These are phyloP conservation scores for Cyberlindnera bimundalis DNA, from an alignment of 805 yeast species.

Conservation along the genomic window DNA sequence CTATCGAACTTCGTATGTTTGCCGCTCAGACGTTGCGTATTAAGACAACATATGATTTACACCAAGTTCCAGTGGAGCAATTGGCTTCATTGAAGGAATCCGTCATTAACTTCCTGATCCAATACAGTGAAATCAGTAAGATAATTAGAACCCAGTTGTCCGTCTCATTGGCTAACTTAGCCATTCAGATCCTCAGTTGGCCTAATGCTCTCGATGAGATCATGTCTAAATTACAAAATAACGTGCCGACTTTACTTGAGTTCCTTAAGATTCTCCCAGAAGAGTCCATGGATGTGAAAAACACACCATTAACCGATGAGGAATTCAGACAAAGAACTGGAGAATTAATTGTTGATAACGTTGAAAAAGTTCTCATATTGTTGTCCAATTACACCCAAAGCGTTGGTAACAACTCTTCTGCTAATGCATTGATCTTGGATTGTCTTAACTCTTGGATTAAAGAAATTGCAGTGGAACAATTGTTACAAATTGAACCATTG, in stretches of 20 bases:
- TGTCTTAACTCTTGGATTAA: slow-evolving; percentile 88
- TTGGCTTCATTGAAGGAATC: slow-evolving; percentile 63
- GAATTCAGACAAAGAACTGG: slow-evolving; percentile 66
- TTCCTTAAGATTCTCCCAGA: slow-evolving; percentile 89
- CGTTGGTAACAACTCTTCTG: slow-evolving; percentile 25
- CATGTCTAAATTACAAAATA: slow-evolving; percentile 42
- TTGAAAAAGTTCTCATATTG: slow-evolving; percentile 62
- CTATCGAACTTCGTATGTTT: slow-evolving; percentile 68
- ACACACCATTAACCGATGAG: slow-evolving; percentile 75
- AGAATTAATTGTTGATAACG: slow-evolving; percentile 61
- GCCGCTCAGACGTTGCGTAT: slow-evolving; percentile 89
- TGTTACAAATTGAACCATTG: slow-evolving; percentile 62
- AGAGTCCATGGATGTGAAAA: slow-evolving; percentile 75
- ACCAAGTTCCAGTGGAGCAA: slow-evolving; percentile 65
- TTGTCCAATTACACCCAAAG: slow-evolving; percentile 49
- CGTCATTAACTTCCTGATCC: slow-evolving; percentile 53
- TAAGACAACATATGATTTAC: slow-evolving; percentile 77
- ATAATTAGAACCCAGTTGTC: slow-evolving; percentile 80
- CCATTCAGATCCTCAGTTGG: slow-evolving; percentile 80
- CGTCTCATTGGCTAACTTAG: slow-evolving; percentile 75
- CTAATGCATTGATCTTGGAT: slow-evolving; percentile 51
- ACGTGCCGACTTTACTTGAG: slow-evolving; percentile 56
- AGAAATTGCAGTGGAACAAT: slow-evolving; percentile 72
- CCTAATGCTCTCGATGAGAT: slow-evolving; percentile 64
- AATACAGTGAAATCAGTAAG: slow-evolving; percentile 42